Base-by-base conservation (phyloP, 768 basidiomycete species). In the Suillus ampliporus region DNA sequence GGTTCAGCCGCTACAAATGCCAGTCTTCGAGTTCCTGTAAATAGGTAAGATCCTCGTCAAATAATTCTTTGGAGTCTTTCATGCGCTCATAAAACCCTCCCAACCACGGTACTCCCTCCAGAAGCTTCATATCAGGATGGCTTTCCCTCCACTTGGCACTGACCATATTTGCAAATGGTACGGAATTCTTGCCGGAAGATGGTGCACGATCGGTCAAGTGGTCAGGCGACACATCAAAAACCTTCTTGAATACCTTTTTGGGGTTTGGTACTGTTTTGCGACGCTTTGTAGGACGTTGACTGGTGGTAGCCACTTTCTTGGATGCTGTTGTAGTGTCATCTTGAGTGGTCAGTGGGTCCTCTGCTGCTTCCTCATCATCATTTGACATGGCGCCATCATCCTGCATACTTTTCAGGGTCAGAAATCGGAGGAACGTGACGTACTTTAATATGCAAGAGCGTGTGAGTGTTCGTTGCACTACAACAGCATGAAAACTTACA, bases 401-500 rank as follows among this genome's bases (percentile, higher is more conserved):
- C 35, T 37, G 7, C 35, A 37, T 37, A 37, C 35, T 35, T 28
- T 28, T 53, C 21, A 53, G 51, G 9, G 51, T 53, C 19, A 53
- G 26, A 53, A 31, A 28, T 19, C 26, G 23, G 17, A 53, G 26
- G 51, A 53, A 28, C 26, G 51, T n/a, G 9, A 31, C 51, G 28
- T 53, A 53, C 51, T 53, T 19, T 21, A 14, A 28, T 28, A 15
- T 21, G 26, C 17, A 28, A 53, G 17, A 10, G 1, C 8, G 7
- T 37, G 35, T 53, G 26, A 53, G 51, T 53, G 17, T 10, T 37
- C n/a, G n/a, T n/a, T n/a, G n/a, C n/a, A n/a, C n/a, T n/a, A n/a
- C n/a, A n/a, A n/a, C n/a, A n/a, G n/a, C n/a, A n/a, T 53, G 17
- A 14, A 41, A 4, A 58, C 57, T 58, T 58, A 58, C 38, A 43